A percentile compares a stretch with the other conserved stretches of the same genome.
These are phyloP conservation scores for Dryadomyces quercivorus DNA, from an alignment of 2,329 filamentous ascomycete genomes.

Conservation along the genomic window DNA sequence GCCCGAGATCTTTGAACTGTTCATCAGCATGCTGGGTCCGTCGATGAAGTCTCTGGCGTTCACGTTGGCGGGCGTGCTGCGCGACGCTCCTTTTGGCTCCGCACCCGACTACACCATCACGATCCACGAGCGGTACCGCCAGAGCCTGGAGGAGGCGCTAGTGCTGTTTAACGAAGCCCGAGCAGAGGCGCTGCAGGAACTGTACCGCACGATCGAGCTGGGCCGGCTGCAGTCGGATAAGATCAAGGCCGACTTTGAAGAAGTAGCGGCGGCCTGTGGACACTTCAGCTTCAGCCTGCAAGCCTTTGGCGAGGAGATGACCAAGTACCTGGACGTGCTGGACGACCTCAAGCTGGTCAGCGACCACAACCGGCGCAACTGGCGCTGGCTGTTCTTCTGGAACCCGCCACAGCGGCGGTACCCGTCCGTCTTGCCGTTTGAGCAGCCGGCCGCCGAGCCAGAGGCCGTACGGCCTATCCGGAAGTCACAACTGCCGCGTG, in stretches of 20 bases:
- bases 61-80: constrained; percentile 77
- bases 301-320: constrained; percentile 83
- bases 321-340: constrained; percentile 68
- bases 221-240: constrained; percentile 56
- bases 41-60: constrained; percentile 95
- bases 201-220: constrained; percentile 72
- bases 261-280: constrained; percentile 93
- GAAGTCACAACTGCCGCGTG: constrained; percentile 41
- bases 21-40: constrained; percentile 78
- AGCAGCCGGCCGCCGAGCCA: constrained; percentile 23
- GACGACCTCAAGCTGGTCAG: constrained; percentile 71
- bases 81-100: constrained; percentile 70
- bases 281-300: constrained; percentile 90
- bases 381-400: constrained; percentile 87
- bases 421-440: constrained; percentile 17
- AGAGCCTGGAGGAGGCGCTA: constrained; percentile 70
- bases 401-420: constrained; percentile 9
- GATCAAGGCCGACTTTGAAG: constrained; percentile 85
- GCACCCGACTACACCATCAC: constrained; percentile 55
- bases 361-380: constrained; percentile 50
- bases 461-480: constrained; percentile 32
- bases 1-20: constrained; percentile 80
- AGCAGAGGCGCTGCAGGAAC: constrained; percentile 59
- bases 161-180: constrained; percentile 66
- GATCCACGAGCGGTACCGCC: constrained; percentile 67